Evolutionary conservation across 805 yeast genomes (phyloP), one percentile per base, ranked within the genome.

Genomic region (Ogataea zsoltii): DNA sequence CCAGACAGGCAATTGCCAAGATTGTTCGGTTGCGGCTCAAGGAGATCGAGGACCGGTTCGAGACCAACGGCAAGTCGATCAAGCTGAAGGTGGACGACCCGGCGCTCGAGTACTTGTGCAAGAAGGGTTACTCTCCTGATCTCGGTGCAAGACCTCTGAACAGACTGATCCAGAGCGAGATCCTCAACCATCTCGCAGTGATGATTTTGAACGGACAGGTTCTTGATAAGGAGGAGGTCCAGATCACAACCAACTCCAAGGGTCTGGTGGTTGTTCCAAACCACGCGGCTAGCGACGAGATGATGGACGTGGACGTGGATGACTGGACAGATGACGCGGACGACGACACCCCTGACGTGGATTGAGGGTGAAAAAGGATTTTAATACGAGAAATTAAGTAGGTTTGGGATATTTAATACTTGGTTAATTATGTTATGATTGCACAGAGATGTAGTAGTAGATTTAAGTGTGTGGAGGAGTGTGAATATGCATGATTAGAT

Each of bases 61-160:
- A 79, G 52, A 79, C 80, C 30, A 92, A 87, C 67, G 96, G 92
- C 61, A 90, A 88, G 72, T 72, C 79, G 41, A 75, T 92, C 59
- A 74, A 75, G 25, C 77, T 94, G 59, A 79, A 83, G 23, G 79
- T 92, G n/a, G 82, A 83, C 43, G 82, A 79, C 37, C 82, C 74
- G 9, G 96, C 97, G 3, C 70, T 86, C 57, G 90, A 86, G 42
- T 94, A 83, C 75, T 72, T 94, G 55, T 83, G 95, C 56, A 79
- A 76, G 58, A 71, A 88, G 57, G 99, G 99, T 40, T 94, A 91
- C 70, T 88, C 96, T 19, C 77, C 84, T 46, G 96, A 92, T 66
- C 74, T 94, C 66, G 99, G 99, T 70, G 99, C 99, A 6, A 80
- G 99, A 66, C 99, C 99, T 48, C 78, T 94, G 70, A 87, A 87